Evolutionary conservation across 2,329 filamentous ascomycete genomes (phyloP).

Genomic region (Trichoderma gracile): DNA sequence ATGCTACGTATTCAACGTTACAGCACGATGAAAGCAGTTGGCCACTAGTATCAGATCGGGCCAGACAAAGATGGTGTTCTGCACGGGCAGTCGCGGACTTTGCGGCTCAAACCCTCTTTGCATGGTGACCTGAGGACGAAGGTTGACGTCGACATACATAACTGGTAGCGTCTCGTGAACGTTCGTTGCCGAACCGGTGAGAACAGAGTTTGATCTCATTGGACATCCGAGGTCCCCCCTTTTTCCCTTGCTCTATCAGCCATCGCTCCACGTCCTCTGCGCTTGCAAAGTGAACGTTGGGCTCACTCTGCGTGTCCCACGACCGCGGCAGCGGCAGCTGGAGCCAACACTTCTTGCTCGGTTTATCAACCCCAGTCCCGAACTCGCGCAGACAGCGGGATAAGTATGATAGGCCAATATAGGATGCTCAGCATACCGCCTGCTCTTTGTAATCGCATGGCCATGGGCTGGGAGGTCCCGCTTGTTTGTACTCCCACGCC

Average conservation of each 20-base stretch:
- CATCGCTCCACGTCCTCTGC: not conserved
- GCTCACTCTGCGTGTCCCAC: constrained; percentile 10
- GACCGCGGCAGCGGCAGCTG: not conserved
- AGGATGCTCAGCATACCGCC: not conserved
- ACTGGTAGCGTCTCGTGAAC: constrained; percentile 25
- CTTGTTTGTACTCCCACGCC: not conserved
- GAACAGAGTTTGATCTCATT: not conserved
- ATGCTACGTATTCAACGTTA: constrained; percentile 28
- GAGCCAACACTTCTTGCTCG: not conserved
- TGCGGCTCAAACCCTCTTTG: constrained; percentile 17
- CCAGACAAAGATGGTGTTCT: not conserved
- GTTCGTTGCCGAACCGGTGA: constrained; percentile 10
- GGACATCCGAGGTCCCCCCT: not conserved
- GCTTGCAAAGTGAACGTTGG: not conserved
- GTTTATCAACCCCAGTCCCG: not conserved
- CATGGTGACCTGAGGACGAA: not conserved
- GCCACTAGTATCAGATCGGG: constrained; percentile 2
- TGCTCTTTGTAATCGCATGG: not conserved
- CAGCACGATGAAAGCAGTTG: not conserved
- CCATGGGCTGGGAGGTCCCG: not conserved
- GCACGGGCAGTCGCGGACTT: not conserved
- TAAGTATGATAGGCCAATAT: not conserved
- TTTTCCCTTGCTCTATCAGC: not conserved
- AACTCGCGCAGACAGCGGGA: not conserved
- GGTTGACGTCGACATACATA: constrained; percentile 28